A percentile compares a stretch with the other conserved stretches of the same genome.
Evolutionary conservation across 139 green algal genomes (phyloP).

Genomic region (Chlamydomonas urium): DNA sequence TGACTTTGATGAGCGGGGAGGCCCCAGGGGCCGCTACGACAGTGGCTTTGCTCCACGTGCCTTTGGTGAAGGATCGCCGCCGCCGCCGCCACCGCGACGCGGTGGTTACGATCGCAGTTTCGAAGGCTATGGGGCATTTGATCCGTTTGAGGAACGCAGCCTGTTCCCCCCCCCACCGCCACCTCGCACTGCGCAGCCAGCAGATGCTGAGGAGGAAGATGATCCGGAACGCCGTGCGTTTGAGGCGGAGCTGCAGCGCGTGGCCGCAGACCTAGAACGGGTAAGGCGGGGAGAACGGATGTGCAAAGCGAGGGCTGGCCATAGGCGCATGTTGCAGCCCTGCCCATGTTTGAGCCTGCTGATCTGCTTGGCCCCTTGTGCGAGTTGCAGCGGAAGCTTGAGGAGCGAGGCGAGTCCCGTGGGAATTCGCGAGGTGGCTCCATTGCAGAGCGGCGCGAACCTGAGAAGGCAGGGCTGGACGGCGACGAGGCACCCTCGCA

Average conservation of each 20-base stretch:
- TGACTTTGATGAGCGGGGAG: neutral
- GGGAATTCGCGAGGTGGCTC: neutral
- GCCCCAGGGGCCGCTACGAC: neutral
- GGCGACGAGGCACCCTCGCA: neutral
- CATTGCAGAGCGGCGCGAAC: neutral
- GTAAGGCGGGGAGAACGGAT: slow-evolving; percentile 3
- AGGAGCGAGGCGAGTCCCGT: neutral
- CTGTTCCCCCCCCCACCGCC: slow-evolving; percentile 43
- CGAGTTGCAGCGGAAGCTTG: slow-evolving; percentile 2
- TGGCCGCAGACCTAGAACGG: slow-evolving; percentile 46
- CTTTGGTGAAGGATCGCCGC: no score
- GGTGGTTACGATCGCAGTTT: neutral
- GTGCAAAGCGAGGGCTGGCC: neutral
- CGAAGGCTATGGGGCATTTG: slow-evolving; percentile 9
- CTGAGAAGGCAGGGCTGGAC: no score
- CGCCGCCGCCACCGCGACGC: neutral
- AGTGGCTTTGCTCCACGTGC: neutral
- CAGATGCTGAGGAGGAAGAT: slow-evolving; percentile 22
- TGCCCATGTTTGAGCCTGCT: neutral
- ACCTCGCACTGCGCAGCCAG: neutral
- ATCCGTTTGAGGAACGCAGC: slow-evolving; percentile 22
- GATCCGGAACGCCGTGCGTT: slow-evolving; percentile 55
- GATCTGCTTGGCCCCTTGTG: neutral
- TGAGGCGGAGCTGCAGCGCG: slow-evolving; percentile 52
- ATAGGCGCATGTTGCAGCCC: neutral